These are phyloP conservation scores for Nemania sp. DNA, from an alignment of 2,329 filamentous ascomycete species.

Conservation along the genomic window DNA sequence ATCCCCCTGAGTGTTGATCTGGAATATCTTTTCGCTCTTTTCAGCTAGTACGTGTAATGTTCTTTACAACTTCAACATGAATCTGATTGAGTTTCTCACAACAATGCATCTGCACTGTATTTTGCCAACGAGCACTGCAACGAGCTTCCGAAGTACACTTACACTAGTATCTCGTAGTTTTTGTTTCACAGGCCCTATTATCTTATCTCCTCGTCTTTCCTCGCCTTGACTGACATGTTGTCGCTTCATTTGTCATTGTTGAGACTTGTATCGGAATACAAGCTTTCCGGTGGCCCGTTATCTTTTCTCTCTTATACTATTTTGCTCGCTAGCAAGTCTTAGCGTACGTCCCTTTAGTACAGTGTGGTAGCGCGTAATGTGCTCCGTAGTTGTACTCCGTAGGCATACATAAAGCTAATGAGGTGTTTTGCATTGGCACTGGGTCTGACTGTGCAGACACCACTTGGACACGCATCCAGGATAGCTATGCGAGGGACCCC, in stretches of 20 bases:
- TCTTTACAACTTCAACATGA: neutral
- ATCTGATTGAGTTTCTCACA: too few species aligned
- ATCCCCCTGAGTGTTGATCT: neutral
- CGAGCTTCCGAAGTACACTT: too few species aligned
- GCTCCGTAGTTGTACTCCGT: too few species aligned
- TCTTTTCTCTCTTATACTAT: conserved; percentile 3
- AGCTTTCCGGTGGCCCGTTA: neutral
- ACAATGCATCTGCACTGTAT: neutral
- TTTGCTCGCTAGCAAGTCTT: neutral
- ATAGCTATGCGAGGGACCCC: neutral
- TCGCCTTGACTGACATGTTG: neutral
- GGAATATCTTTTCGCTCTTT: too few species aligned
- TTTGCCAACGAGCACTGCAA: neutral
- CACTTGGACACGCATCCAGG: neutral
- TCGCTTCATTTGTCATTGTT: neutral
- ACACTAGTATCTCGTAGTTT: too few species aligned
- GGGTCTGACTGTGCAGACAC: conserved; percentile 11
- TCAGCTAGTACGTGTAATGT: conserved; percentile 7
- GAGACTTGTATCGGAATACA: neutral
- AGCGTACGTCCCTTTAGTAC: neutral
- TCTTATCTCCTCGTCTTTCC: neutral
- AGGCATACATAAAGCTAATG: too few species aligned
- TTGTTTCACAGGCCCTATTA: too few species aligned
- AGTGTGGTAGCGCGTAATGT: too few species aligned
- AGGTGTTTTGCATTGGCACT: too few species aligned